A percentile compares a stretch with the other conserved stretches of the same genome.
Conservation (phyloP, 139 green algal genomes). For the Chlamydomonas incerta region DNA sequence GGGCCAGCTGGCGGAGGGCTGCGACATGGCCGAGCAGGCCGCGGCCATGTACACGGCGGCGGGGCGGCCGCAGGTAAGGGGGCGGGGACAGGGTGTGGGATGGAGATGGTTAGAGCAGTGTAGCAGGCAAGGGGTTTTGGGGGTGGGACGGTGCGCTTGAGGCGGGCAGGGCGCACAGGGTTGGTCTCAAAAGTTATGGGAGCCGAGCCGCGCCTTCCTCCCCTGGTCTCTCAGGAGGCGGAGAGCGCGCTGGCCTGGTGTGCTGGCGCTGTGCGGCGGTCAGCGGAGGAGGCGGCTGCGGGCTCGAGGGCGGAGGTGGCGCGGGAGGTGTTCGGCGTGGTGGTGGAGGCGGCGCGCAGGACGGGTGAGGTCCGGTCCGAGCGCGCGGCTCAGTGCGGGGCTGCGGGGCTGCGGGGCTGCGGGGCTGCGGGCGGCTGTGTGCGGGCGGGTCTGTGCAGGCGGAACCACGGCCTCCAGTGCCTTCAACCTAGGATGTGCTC, state of each 20-base stretch:
- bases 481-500: no score
- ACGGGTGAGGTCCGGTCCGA: not conserved
- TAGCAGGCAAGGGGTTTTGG: no score
- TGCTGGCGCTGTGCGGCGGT: not conserved
- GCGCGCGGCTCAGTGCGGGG: no score
- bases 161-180: no score
- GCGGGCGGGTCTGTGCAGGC: no score
- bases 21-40: constrained; percentile 61
- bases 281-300: not conserved
- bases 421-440: no score
- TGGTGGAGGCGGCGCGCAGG: not conserved
- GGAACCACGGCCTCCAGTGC: no score
- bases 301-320: not conserved
- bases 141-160: no score
- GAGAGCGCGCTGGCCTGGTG: not conserved
- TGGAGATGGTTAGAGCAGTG: not conserved
- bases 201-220: no score
- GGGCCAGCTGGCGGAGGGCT: constrained; percentile 49
- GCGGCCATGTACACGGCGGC: constrained; percentile 14
- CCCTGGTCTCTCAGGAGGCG: not conserved
- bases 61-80: not conserved
- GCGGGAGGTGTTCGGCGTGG: not conserved
- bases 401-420: no score
- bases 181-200: no score
- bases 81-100: not conserved